Conservation (phyloP, 2,329 filamentous ascomycete species). For the Rachicladosporium sp. region DNA sequence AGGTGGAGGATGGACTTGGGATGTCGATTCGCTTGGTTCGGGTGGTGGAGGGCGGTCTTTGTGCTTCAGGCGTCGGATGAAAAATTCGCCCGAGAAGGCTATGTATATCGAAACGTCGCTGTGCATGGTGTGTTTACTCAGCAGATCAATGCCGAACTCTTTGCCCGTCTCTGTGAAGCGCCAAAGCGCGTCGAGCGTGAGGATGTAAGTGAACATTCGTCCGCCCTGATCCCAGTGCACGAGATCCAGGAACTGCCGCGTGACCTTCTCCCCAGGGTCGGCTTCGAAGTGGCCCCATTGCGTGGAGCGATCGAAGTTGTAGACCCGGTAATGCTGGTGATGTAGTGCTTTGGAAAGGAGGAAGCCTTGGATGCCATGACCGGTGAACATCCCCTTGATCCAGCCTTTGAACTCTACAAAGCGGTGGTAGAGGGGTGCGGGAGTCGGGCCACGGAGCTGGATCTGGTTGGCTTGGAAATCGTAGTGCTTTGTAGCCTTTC, state of each 20-base stretch:
- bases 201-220: conserved; percentile 80
- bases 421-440: conserved; percentile 70
- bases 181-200: conserved; percentile 75
- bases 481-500: conserved; percentile 32
- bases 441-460: conserved; percentile 74
- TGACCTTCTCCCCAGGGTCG: conserved; percentile 54
- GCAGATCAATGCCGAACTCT: conserved; percentile 83
- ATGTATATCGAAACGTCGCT: conserved; percentile 85
- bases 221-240: conserved; percentile 77
- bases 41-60: conserved; percentile 26
- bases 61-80: conserved; percentile 58
- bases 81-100: conserved; percentile 87
- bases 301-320: conserved; percentile 73
- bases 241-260: conserved; percentile 71
- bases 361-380: conserved; percentile 62
- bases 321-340: conserved; percentile 78
- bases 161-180: conserved; percentile 93
- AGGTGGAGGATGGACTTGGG: conserved; percentile 30
- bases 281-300: conserved; percentile 52
- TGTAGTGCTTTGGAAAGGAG: conserved; percentile 76
- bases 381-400: conserved; percentile 77
- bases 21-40: conserved; percentile 34
- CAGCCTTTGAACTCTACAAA: conserved; percentile 90
- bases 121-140: conserved; percentile 96
- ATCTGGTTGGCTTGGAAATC: conserved; percentile 91